Evolutionary conservation across 2,329 filamentous ascomycete genomes (phyloP).

Genomic region (Fusarium aywerte): DNA sequence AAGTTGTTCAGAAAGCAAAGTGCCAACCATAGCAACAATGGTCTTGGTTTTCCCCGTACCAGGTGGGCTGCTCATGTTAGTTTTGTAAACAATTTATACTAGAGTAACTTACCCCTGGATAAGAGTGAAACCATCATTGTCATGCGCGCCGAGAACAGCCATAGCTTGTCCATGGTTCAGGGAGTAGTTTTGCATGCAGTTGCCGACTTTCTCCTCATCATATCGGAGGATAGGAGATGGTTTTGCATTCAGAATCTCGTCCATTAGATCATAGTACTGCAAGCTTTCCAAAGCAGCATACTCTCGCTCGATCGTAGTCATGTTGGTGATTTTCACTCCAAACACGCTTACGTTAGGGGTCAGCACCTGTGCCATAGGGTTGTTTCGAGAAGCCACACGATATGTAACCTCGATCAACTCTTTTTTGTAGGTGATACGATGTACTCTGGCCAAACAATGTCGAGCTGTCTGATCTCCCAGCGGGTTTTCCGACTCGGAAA

Average conservation of each 20-base stretch:
- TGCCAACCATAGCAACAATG: slow-evolving; percentile 94
- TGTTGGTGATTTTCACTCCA: slow-evolving; percentile 87
- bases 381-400: slow-evolving; percentile 76
- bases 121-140: slow-evolving; percentile 96
- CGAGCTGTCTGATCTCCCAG: slow-evolving; percentile 72
- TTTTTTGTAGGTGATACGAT: slow-evolving; percentile 82
- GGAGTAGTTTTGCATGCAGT: slow-evolving; percentile 78
- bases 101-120: slow-evolving; percentile 77
- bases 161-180: slow-evolving; percentile 91
- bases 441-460: slow-evolving; percentile 88
- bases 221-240: slow-evolving; percentile 90
- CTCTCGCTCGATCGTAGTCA: slow-evolving; percentile 94
- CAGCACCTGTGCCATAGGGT: slow-evolving; percentile 71
- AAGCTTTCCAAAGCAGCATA: slow-evolving; percentile 91
- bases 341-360: slow-evolving; percentile 75
- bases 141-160: slow-evolving; percentile 89
- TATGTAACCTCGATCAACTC: slow-evolving; percentile 86
- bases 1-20: slow-evolving; percentile 63
- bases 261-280: slow-evolving; percentile 95
- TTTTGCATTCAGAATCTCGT: slow-evolving; percentile 88
- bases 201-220: slow-evolving; percentile 75
- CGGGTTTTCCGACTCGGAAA: slow-evolving; percentile 80
- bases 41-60: slow-evolving; percentile 99
- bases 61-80: slow-evolving; percentile 72
- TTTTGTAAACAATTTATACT: neutral